Evolutionary conservation across 352 stramenopile genomes (phyloP).

Genomic region (Globisporangium paddicum): DNA sequence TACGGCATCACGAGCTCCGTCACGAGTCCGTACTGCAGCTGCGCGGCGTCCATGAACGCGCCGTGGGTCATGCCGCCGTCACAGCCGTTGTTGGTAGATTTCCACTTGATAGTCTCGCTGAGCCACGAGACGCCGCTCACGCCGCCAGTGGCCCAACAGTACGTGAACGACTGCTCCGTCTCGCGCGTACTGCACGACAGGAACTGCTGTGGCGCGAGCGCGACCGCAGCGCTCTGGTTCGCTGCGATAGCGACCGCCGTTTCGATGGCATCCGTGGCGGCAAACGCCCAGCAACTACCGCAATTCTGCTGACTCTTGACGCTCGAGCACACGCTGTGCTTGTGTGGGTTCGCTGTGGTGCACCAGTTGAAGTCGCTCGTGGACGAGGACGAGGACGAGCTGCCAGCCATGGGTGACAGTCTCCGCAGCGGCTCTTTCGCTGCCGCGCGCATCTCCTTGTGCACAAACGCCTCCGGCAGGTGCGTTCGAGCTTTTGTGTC

Average conservation of each 20-base stretch:
- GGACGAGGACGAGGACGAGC: slow-evolving; percentile 3
- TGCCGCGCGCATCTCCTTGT: slow-evolving; percentile 42
- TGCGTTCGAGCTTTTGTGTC: slow-evolving; percentile 30
- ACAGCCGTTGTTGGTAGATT: slow-evolving; percentile 72
- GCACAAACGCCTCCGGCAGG: slow-evolving; percentile 52
- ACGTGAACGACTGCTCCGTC: slow-evolving; percentile 67
- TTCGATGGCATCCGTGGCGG: slow-evolving; percentile 71
- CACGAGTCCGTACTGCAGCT: slow-evolving; percentile 55
- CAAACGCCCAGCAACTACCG: slow-evolving; percentile 81
- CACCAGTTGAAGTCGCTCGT: slow-evolving; percentile 64
- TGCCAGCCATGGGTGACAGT: slow-evolving; percentile 19
- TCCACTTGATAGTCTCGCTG: slow-evolving; percentile 59
- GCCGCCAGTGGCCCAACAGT: slow-evolving; percentile 54
- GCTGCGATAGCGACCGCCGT: slow-evolving; percentile 65
- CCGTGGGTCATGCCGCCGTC: slow-evolving; percentile 81
- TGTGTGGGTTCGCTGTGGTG: slow-evolving; percentile 54
- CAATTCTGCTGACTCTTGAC: slow-evolving; percentile 84
- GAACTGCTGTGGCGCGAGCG: slow-evolving; percentile 77
- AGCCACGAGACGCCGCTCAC: slow-evolving; percentile 53
- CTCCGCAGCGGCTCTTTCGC: slow-evolving; percentile 16
- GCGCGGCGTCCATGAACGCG: slow-evolving; percentile 66
- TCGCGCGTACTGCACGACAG: slow-evolving; percentile 60
- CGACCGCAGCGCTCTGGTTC: slow-evolving; percentile 48
- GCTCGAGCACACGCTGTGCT: slow-evolving; percentile 57
- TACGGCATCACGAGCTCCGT: slow-evolving; percentile 75